A percentile compares a stretch with the other conserved stretches of the same genome.
phyloP scores from a whole-genome alignment of 176 grass and related monocot genomes.

The Oryza australiensis region DNA sequence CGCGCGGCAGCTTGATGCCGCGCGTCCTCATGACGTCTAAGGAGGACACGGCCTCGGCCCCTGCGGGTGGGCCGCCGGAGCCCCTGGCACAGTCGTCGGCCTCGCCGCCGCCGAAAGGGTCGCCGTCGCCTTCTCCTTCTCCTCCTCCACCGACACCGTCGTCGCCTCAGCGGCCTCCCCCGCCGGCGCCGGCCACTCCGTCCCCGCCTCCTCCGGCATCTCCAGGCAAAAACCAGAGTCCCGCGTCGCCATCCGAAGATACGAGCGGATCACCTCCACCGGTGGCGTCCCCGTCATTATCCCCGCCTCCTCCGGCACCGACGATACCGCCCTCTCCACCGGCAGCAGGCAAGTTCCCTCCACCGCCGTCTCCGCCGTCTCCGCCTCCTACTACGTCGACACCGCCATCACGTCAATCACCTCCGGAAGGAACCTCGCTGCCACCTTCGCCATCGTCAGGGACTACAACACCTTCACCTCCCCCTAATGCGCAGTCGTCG shows the following conservation, averaged over 20 bases:
- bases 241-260: background rate
- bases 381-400: slow-evolving; percentile 14
- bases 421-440: background rate
- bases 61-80: slow-evolving; percentile 14
- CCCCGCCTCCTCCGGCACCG: slow-evolving; percentile 29
- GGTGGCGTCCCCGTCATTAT: background rate
- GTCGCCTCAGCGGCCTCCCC: background rate
- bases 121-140: background rate
- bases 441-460: slow-evolving; percentile 18
- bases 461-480: background rate
- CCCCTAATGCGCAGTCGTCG: background rate
- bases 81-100: background rate
- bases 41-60: slow-evolving; percentile 22
- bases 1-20: slow-evolving; percentile 33
- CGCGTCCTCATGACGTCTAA: slow-evolving; percentile 43
- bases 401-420: background rate
- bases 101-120: background rate
- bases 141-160: background rate
- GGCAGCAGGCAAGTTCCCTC: background rate
- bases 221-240: background rate
- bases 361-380: slow-evolving; percentile 23
- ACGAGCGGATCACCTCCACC: background rate
- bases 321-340: slow-evolving; percentile 34
- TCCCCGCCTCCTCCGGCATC: slow-evolving; percentile 25
- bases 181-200: background rate